Percentiles rank a stretch among this genome's conserved stretches.
phyloP scores from a whole-genome alignment of 2,329 filamentous ascomycete species.

The Pseudogymnoascus sp. region DNA sequence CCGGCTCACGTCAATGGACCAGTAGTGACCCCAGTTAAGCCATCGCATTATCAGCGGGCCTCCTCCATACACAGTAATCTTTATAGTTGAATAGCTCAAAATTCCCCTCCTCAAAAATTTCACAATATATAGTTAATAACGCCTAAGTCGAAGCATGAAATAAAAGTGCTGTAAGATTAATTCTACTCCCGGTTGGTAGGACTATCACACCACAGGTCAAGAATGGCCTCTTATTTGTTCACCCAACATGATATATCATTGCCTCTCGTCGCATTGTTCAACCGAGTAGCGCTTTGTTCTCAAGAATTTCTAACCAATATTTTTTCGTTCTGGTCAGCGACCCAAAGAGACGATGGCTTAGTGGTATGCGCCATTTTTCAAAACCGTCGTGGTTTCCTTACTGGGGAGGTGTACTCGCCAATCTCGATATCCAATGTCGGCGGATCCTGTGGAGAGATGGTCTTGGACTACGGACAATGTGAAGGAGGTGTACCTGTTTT shows the following conservation, averaged over 20 bases:
- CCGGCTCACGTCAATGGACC: background rate
- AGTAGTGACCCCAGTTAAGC: background rate
- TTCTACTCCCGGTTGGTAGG: background rate
- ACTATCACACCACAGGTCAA: background rate
- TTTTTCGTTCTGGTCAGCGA: background rate
- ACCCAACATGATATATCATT: background rate
- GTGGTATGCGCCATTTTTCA: background rate
- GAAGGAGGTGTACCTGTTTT: conserved; percentile 19
- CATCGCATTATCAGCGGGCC: background rate
- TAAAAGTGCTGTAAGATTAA: background rate
- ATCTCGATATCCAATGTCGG: background rate
- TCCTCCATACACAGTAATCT: background rate
- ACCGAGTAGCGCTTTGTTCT: background rate
- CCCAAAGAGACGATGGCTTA: background rate
- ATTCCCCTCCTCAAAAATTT: background rate
- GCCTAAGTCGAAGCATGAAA: background rate
- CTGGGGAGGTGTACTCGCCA: background rate
- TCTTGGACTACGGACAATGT: conserved; percentile 16
- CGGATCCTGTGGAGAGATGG: conserved; percentile 11
- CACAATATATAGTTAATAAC: background rate
- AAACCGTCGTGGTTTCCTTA: background rate
- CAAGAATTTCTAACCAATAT: background rate
- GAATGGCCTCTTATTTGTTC: background rate
- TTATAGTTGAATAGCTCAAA: background rate
- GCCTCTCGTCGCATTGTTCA: background rate